Evolutionary conservation across 139 green algal species (phyloP).

Genomic region (Nannochloris sp.): DNA sequence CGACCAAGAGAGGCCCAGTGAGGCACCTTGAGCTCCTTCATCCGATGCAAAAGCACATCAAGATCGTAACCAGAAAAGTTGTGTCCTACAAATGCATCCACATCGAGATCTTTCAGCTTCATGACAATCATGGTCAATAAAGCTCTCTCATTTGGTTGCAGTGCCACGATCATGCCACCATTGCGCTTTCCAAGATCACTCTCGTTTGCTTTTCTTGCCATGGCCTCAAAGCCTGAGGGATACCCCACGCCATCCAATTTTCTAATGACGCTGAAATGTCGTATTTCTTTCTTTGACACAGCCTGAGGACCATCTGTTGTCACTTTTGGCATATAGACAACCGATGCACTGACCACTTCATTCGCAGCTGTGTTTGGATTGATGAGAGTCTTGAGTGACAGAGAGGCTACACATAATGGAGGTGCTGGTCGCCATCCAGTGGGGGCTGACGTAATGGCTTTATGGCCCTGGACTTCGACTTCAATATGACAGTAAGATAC

Average conservation of each 20-base stretch:
- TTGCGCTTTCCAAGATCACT: conserved; percentile 50
- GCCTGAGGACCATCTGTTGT: conserved; percentile 19
- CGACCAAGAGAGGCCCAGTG: conserved; percentile 89
- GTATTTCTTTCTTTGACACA: conserved; percentile 36
- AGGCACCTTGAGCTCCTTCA: conserved; percentile 87
- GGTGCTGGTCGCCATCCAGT: conserved; percentile 37
- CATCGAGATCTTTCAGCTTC: conserved; percentile 65
- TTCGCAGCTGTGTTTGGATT: conserved; percentile 50
- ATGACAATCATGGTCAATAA: conserved; percentile 84
- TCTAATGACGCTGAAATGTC: conserved; percentile 77
- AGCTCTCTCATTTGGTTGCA: conserved; percentile 65
- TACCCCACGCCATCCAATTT: conserved; percentile 71
- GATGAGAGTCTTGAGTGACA: conserved; percentile 81
- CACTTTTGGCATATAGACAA: conserved; percentile 54
- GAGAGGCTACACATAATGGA: conserved; percentile 69
- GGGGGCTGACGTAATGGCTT: conserved; percentile 34
- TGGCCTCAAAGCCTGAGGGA: conserved; percentile 74
- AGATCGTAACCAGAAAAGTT: conserved; percentile 90
- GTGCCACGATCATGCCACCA: conserved; percentile 51
- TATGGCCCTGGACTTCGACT: conserved; percentile 51
- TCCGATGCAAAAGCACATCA: conserved; percentile 79
- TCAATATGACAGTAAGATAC: conserved; percentile 90
- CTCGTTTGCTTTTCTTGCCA: conserved; percentile 51
- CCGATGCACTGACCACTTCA: conserved; percentile 69
- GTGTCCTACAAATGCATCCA: conserved; percentile 92